phyloP scores from a whole-genome alignment of 805 yeast species.

The Ogataea methanolica region DNA sequence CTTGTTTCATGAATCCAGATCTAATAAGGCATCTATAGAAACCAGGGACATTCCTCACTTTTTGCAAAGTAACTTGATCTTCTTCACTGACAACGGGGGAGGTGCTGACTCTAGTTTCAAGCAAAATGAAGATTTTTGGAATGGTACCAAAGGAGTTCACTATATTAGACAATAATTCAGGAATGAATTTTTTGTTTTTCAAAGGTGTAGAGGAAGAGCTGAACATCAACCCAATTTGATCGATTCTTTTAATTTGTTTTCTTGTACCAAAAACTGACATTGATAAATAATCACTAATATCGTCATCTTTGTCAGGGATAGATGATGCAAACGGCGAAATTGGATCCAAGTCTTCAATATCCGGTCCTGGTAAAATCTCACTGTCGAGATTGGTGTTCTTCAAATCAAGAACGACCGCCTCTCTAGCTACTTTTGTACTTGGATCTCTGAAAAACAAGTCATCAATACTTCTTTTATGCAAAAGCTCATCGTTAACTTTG shows the following conservation, averaged over 20 bases:
- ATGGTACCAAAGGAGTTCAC: conserved; percentile 38
- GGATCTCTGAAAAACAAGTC: conserved; percentile 30
- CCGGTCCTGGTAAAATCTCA: neutral
- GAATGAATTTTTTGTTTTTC: conserved; percentile 42
- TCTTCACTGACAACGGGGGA: conserved; percentile 38
- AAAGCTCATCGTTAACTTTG: conserved; percentile 35
- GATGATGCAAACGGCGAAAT: neutral
- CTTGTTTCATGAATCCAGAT: conserved; percentile 46
- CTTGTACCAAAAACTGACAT: conserved; percentile 4
- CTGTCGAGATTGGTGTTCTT: neutral
- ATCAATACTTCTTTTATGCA: conserved; percentile 14
- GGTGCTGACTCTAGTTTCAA: conserved; percentile 38
- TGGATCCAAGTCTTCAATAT: neutral
- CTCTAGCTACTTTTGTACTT: conserved; percentile 16
- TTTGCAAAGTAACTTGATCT: conserved; percentile 37
- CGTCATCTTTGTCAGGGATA: conserved; percentile 2
- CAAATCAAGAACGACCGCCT: conserved; percentile 17
- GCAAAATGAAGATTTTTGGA: conserved; percentile 41
- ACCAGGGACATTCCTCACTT: conserved; percentile 37
- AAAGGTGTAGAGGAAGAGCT: conserved; percentile 34
- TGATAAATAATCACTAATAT: neutral
- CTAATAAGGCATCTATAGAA: conserved; percentile 45
- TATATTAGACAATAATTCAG: conserved; percentile 35
- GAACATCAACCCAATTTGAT: conserved; percentile 40
- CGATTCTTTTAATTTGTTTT: conserved; percentile 19